A percentile compares a stretch with the other conserved stretches of the same genome.
Conservation (phyloP, 768 basidiomycete species). For the Kwoniella sp. region DNA sequence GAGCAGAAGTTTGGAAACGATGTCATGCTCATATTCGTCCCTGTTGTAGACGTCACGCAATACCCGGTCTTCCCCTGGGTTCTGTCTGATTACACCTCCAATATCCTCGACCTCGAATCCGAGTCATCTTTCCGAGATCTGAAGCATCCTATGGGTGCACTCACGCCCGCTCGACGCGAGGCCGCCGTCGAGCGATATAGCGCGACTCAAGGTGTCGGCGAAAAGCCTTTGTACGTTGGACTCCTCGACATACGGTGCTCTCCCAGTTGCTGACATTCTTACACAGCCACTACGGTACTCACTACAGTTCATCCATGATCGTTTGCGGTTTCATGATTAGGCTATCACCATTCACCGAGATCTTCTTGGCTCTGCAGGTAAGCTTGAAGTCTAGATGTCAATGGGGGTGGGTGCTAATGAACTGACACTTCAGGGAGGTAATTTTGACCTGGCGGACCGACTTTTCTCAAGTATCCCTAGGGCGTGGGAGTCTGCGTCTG, state of each 20-base stretch:
- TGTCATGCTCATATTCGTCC: not conserved
- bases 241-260: not conserved
- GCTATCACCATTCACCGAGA: slow-evolving; percentile 84
- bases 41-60: slow-evolving; percentile 71
- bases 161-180: slow-evolving; percentile 72
- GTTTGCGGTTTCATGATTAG: slow-evolving; percentile 92
- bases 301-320: slow-evolving; percentile 96
- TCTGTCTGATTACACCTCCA: slow-evolving; percentile 77
- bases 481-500: slow-evolving; percentile 80
- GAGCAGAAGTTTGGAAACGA: not conserved
- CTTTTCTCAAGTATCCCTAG: slow-evolving; percentile 65
- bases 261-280: not conserved
- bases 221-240: slow-evolving; percentile 68
- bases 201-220: slow-evolving; percentile 70
- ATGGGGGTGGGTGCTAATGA: not conserved
- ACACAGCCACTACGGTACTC: slow-evolving; percentile 64
- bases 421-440: slow-evolving; percentile 68
- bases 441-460: slow-evolving; percentile 79
- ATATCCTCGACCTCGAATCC: slow-evolving; percentile 54
- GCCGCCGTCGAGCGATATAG: slow-evolving; percentile 75
- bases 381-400: slow-evolving; percentile 19
- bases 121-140: slow-evolving; percentile 62
- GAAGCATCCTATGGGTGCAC: slow-evolving; percentile 84
- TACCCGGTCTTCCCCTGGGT: slow-evolving; percentile 92
- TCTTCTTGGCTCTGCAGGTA: slow-evolving; percentile 86